Evolutionary conservation across 2,329 filamentous ascomycete species (phyloP).

Genomic region (Fusarium dimerum): DNA sequence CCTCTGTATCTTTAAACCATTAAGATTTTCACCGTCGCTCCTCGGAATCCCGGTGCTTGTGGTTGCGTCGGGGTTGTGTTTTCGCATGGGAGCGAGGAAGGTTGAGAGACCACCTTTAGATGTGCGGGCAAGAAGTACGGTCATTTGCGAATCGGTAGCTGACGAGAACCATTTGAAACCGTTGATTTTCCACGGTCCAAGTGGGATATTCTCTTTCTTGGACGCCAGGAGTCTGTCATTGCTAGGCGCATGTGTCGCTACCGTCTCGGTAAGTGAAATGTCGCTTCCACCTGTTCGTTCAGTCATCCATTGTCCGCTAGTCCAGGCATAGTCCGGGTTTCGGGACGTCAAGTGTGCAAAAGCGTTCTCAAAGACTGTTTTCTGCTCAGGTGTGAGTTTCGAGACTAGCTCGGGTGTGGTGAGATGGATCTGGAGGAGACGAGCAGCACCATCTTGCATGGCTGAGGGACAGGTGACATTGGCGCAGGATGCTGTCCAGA

Average conservation of each 20-base stretch:
- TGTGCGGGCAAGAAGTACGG: conserved; percentile 64
- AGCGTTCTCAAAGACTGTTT: conserved; percentile 51
- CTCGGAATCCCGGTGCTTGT: conserved; percentile 29
- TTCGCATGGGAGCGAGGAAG: conserved; percentile 66
- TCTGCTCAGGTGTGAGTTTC: conserved; percentile 31
- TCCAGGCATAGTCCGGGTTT: conserved; percentile 58
- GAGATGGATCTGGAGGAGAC: conserved; percentile 49
- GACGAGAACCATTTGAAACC: conserved; percentile 65
- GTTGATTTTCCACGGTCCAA: conserved; percentile 61
- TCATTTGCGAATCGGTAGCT: conserved; percentile 45
- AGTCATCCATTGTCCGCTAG: conserved; percentile 78
- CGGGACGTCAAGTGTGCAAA: conserved; percentile 55
- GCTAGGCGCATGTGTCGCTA: conserved; percentile 41
- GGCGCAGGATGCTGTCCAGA: conserved; percentile 61
- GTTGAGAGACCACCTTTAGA: conserved; percentile 25
- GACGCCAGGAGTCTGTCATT: conserved; percentile 8
- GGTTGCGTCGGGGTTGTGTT: conserved; percentile 36
- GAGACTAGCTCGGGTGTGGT: conserved; percentile 27
- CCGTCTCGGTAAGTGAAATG: conserved; percentile 67
- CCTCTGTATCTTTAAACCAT: conserved; percentile 68
- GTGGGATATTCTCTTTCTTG: conserved; percentile 28
- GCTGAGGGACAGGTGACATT: conserved; percentile 65
- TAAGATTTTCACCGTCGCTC: conserved; percentile 48
- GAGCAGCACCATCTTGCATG: conserved; percentile 66
- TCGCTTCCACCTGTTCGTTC: conserved; percentile 70